Percentiles rank a stretch among this genome's conserved stretches.
Conservation (phyloP, 768 basidiomycete species). For the Trametopsis cervina region DNA sequence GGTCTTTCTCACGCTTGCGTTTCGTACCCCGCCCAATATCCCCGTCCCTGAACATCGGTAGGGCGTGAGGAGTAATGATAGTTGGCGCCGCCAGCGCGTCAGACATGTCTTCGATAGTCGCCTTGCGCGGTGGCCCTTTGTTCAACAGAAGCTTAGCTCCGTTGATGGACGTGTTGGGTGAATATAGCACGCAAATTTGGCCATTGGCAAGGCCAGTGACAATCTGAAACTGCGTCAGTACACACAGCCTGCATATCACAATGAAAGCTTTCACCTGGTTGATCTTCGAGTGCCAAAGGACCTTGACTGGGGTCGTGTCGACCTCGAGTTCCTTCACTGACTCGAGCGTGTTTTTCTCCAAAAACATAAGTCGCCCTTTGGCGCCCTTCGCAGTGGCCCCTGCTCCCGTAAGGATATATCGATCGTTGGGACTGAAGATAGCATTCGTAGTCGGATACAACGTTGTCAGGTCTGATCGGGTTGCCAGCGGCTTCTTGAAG, state of each 20-base stretch:
- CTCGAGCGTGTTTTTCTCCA: conserved; percentile 65
- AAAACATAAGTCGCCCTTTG: conserved; percentile 64
- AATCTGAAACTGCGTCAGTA: conserved; percentile 44
- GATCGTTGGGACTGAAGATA: conserved; percentile 92
- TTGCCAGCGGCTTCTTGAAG: conserved; percentile 83
- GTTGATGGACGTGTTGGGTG: conserved; percentile 81
- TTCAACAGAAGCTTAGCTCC: conserved; percentile 86
- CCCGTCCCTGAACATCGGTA: conserved; percentile 89
- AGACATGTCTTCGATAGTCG: conserved; percentile 83
- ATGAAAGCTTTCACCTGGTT: conserved; percentile 65
- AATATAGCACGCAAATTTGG: conserved; percentile 85
- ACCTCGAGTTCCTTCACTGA: conserved; percentile 61
- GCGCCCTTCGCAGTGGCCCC: conserved; percentile 62
- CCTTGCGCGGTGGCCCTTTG: conserved; percentile 79
- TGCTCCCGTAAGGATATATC: conserved; percentile 78
- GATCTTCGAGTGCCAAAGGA: conserved; percentile 94
- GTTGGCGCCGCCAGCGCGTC: conserved; percentile 79
- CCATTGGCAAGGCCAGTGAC: conserved; percentile 85
- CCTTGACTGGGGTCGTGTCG: conserved; percentile 79
- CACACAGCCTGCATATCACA: conserved; percentile 11
- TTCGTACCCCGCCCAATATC: conserved; percentile 67
- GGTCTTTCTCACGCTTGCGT: conserved; percentile 84
- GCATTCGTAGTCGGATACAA: conserved; percentile 92
- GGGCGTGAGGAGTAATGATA: conserved; percentile 86
- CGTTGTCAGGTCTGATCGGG: conserved; percentile 57